Evolutionary conservation across 164 flowering plant genomes (phyloP), one percentile per base, ranked within the genome.

Genomic region (Pachysandra terminalis): DNA sequence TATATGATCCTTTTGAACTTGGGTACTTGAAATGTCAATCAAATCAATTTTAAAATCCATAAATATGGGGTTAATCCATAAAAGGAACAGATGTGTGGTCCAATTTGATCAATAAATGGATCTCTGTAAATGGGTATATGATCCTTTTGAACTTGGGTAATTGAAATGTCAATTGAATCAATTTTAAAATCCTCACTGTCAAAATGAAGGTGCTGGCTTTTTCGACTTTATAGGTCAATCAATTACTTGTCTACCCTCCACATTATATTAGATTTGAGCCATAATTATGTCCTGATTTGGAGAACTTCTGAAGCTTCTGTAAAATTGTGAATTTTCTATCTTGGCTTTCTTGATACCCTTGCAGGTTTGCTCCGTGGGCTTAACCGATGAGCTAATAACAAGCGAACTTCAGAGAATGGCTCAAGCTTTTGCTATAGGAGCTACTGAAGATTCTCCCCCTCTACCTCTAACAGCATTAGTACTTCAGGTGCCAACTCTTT

Each of bases 391-490:
- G 73, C 9, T 66, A 63, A 56, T 89, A 40, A 78, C 67, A 59
- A 69, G 62, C 59, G 99, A 95, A 79, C 75, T 87, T 65, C 75
- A 85, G 73, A 77, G 75, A 73, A 73, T 92, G 82, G 80, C 90
- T 64, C 72, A 82, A 76, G 83, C 84, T 14, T 85, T 95, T 82
- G 72, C 74, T 23, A 61, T 16, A 49, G 94, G 87, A 68, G 86
- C 96, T 75, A 26, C 76, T 55, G 71, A 76, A 56, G 80, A 59
- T 75, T 81, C 85, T 70, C 90, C 93, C 49, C 70, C 84, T 54
- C 71, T 95, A 77, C 97, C 99, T 56, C 72, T 90, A 49, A 86
- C 94, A 22, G 78, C 81, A 56, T 74, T 95, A 73, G 91, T 92
- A 55, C 73, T 95, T 73, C 99, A 95, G 98, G 97, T 90, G 71